Conservation (phyloP, 1,284 basidiomycete species). For the Schizophyllum amplum region DNA sequence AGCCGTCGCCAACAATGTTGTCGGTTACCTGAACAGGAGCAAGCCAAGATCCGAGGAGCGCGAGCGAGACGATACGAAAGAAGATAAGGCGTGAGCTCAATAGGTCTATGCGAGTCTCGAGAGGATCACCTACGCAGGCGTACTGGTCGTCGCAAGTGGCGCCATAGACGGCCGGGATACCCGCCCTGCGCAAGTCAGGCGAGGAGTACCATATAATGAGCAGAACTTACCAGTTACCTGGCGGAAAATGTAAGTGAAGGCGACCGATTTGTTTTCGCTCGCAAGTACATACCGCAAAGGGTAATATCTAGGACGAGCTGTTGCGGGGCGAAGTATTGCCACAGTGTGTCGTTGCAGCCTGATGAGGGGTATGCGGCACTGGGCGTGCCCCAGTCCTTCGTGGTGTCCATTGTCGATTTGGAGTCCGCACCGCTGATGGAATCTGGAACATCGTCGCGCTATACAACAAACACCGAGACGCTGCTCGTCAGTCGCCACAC, state of each 20-base stretch:
- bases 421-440: constrained; percentile 29
- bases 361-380: constrained; percentile 40
- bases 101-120: too few species aligned
- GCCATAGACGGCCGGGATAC: constrained; percentile 27
- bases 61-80: background rate
- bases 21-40: constrained; percentile 1
- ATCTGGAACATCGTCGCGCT: constrained; percentile 36
- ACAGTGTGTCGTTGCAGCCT: constrained; percentile 32
- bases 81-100: too few species aligned
- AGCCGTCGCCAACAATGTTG: constrained; percentile 13
- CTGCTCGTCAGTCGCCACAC: constrained; percentile 5
- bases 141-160: constrained; percentile 19
- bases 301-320: constrained; percentile 49
- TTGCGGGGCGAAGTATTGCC: constrained; percentile 40
- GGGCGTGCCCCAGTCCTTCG: constrained; percentile 41
- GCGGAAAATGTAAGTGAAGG: background rate
- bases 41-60: background rate
- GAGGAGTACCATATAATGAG: background rate
- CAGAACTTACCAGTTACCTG: background rate
- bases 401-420: constrained; percentile 39
- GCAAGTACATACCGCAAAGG: constrained; percentile 45
- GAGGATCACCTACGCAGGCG: background rate
- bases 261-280: background rate
- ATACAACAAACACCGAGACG: constrained; percentile 8
- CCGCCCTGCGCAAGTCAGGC: constrained; percentile 28